Conservation (phyloP, 2,329 filamentous ascomycete species). For the Epichloe elymi region DNA sequence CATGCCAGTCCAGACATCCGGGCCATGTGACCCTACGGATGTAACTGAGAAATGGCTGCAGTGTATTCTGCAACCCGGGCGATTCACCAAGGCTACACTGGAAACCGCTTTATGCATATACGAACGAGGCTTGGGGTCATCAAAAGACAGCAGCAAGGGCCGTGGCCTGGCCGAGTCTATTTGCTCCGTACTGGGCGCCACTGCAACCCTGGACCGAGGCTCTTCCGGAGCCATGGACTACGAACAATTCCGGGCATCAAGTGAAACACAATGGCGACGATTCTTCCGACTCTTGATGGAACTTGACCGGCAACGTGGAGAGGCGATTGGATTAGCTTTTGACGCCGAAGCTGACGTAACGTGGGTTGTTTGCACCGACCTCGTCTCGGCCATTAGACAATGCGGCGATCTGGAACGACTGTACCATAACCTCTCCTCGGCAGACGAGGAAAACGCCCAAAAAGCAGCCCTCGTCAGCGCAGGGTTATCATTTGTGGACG, state of each 20-base stretch:
- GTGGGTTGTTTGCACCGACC: slow-evolving; percentile 77
- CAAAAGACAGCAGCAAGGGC: slow-evolving; percentile 27
- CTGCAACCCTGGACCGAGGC: slow-evolving; percentile 49
- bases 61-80: slow-evolving; percentile 69
- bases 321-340: slow-evolving; percentile 64
- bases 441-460: slow-evolving; percentile 39
- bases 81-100: slow-evolving; percentile 66
- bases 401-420: slow-evolving; percentile 69
- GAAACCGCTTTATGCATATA: slow-evolving; percentile 78
- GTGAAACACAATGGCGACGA: slow-evolving; percentile 75
- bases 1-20: slow-evolving; percentile 42
- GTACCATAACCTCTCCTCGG: slow-evolving; percentile 48
- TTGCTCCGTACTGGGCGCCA: slow-evolving; percentile 56
- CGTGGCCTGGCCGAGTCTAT: slow-evolving; percentile 63
- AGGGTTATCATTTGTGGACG: slow-evolving; percentile 55
- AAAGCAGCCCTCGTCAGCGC: slow-evolving; percentile 54
- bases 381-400: slow-evolving; percentile 63
- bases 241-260: slow-evolving; percentile 57
- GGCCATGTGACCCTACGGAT: slow-evolving; percentile 52
- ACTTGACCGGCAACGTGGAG: slow-evolving; percentile 72
- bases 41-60: slow-evolving; percentile 75
- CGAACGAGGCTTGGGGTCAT: slow-evolving; percentile 42
- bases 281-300: slow-evolving; percentile 80
- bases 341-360: slow-evolving; percentile 59
- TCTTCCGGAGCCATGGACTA: slow-evolving; percentile 58